Percentiles rank a stretch among this genome's conserved stretches.
Evolutionary conservation across 768 basidiomycete species (phyloP).

Genomic region (Boletus tomentosulus): DNA sequence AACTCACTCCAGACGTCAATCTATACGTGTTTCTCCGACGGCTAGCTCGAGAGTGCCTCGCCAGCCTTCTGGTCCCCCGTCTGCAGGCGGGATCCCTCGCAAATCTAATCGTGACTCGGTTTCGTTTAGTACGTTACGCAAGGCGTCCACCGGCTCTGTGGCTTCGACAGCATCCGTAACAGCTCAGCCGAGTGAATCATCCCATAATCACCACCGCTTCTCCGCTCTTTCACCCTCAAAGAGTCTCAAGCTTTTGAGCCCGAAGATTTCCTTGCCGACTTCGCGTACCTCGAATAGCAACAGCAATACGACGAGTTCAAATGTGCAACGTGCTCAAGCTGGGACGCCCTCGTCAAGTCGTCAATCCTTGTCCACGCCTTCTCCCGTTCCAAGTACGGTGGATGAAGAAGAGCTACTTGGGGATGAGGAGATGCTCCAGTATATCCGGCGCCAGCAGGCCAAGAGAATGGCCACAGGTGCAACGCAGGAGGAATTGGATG

Average conservation of each 20-base stretch:
- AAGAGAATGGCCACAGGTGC: conserved; percentile 83
- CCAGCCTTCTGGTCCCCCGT: conserved; percentile 50
- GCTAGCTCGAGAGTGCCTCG: conserved; percentile 59
- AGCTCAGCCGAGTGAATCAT: conserved; percentile 36
- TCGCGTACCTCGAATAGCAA: conserved; percentile 48
- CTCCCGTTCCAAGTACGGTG: conserved; percentile 69
- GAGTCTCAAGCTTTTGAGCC: conserved; percentile 74
- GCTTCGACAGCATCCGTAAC: conserved; percentile 58
- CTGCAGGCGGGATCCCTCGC: conserved; percentile 47
- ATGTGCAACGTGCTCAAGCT: conserved; percentile 49
- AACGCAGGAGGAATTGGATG: conserved; percentile 83
- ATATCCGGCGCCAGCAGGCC: conserved; percentile 84
- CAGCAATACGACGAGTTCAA: conserved; percentile 33
- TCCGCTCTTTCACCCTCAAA: conserved; percentile 84
- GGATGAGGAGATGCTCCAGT: conserved; percentile 97
- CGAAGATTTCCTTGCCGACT: conserved; percentile 65
- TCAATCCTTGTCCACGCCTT: conserved; percentile 78
- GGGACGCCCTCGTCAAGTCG: conserved; percentile 66
- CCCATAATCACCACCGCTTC: conserved; percentile 59
- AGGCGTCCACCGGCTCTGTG: conserved; percentile 80
- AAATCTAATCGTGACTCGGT: conserved; percentile 77
- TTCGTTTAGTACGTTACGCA: conserved; percentile 72
- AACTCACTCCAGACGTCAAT: conserved; percentile 44
- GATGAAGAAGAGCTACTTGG: conserved; percentile 87
- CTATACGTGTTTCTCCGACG: conserved; percentile 64